Evolutionary conservation across 805 yeast genomes (phyloP), one percentile per base, ranked within the genome.

Genomic region (Metschnikowia baotianmanensis): DNA sequence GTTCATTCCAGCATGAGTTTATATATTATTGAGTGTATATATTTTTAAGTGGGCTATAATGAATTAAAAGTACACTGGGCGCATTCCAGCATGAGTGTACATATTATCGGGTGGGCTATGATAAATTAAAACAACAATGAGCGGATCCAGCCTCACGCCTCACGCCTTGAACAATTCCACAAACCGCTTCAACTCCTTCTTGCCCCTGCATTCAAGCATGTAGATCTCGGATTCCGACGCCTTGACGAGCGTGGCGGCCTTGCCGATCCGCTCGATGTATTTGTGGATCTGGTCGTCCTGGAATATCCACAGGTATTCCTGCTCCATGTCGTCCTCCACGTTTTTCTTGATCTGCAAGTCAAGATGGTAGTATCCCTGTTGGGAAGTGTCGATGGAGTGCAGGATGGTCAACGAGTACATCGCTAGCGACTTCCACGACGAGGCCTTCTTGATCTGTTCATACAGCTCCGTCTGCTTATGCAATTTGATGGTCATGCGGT

Each of bases 161-260:
- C 3, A 3, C 25, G 12, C 27, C 21, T 17, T 42, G n/a, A 45
- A 42, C 11, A 41, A 30, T 21, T 30, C 30, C 5, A 36, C 34
- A 18, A 66, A 52, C 18, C 53, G 51, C 40, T 56, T 60, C 37
- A 68, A 61, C 47, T 69, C 72, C 42, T 58, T 66, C 45, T 62
- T 67, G 3, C 75, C 75, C 50, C 62, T 65, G 47, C 73, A 69
- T 45, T 69, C 75, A 38, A 69, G 58, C 74, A 69, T 68, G 52
- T 45, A 69, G 29, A 62, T 55, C 8, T 62, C 63, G 31, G 52
- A 48, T 7, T 57, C 57, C n/a, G 51, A 45, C 1, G 50, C 63
- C 40, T 58, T 62, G 31, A 69, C 57, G 46, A 69, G 58, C 43
- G 69, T 51, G 8, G 71, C 75, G 6, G 75, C 75, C 40, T 64